Percentiles rank a stretch among this genome's conserved stretches.
phyloP scores from a whole-genome alignment of 2,329 filamentous ascomycete species.

The Colletotrichum tofieldiae region DNA sequence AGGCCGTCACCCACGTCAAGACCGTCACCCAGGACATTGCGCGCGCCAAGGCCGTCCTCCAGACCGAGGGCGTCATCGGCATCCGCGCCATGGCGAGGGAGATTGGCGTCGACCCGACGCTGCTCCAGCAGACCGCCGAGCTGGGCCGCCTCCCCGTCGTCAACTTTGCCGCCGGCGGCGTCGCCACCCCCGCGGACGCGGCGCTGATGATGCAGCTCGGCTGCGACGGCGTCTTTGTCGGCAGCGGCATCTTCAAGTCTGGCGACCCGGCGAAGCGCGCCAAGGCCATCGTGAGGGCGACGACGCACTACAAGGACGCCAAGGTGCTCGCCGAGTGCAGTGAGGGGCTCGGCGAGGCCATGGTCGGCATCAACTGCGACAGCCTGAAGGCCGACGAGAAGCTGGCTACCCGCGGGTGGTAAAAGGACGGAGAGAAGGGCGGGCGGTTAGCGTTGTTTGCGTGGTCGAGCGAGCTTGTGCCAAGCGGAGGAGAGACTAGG shows the following conservation, averaged over 20 bases:
- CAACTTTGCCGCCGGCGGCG: conserved; percentile 97
- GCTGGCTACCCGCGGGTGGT: conserved; percentile 90
- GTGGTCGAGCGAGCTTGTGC: background rate
- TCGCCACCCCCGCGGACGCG: conserved; percentile 98
- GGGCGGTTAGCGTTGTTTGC: background rate
- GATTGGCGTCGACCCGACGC: conserved; percentile 81
- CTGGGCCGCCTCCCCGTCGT: conserved; percentile 92
- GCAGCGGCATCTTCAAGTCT: conserved; percentile 97
- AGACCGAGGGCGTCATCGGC: conserved; percentile 65
- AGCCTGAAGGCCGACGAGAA: conserved; percentile 85
- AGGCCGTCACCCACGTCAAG: conserved; percentile 97
- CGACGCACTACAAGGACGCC: conserved; percentile 90
- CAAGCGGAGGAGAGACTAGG: background rate
- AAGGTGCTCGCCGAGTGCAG: conserved; percentile 90
- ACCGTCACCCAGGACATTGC: conserved; percentile 88
- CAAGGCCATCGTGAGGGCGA: conserved; percentile 94
- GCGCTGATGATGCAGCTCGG: conserved; percentile 99
- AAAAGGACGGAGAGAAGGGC: conserved; percentile 45
- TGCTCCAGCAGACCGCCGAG: conserved; percentile 90
- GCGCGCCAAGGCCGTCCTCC: conserved; percentile 82
- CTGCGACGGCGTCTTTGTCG: conserved; percentile 98
- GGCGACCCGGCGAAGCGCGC: conserved; percentile 92
- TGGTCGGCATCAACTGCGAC: conserved; percentile 94
- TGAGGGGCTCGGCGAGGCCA: conserved; percentile 93
- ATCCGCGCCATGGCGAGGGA: conserved; percentile 84